Evolutionary conservation across 2,329 filamentous ascomycete genomes (phyloP).

Genomic region (Scedosporium boydii): DNA sequence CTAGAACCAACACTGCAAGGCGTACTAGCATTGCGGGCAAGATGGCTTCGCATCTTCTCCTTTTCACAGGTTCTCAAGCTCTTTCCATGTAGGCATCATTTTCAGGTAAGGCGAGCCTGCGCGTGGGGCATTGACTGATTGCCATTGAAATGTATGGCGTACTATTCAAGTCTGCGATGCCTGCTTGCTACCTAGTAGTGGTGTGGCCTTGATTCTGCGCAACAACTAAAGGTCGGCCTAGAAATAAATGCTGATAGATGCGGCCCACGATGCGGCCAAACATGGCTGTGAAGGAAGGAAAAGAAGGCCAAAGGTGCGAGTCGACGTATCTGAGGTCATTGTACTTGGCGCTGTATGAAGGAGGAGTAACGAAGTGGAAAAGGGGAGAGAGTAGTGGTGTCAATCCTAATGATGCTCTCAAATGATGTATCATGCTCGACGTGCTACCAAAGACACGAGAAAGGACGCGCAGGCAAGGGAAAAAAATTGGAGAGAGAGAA

Average conservation of each 20-base stretch:
- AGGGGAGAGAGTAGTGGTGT: neutral
- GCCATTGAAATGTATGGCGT: too few relatives aligned
- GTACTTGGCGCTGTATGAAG: neutral
- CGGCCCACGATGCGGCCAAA: conserved; percentile 9
- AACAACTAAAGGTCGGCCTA: neutral
- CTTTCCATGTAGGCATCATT: too few relatives aligned
- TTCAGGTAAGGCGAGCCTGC: neutral
- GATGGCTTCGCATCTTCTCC: too few relatives aligned
- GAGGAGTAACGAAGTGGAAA: neutral
- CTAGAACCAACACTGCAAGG: neutral
- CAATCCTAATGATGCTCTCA: too few relatives aligned
- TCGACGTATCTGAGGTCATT: neutral
- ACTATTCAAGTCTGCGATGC: neutral
- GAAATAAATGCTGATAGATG: neutral
- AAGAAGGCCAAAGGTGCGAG: neutral
- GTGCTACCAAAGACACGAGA: too few relatives aligned
- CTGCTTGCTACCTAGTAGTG: neutral
- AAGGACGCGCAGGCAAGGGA: neutral
- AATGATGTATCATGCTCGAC: neutral
- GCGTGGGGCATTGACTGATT: too few relatives aligned
- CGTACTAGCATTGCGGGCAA: neutral
- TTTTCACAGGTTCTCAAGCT: too few relatives aligned
- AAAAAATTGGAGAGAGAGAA: neutral
- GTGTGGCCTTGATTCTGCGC: neutral
- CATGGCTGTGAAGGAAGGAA: conserved; percentile 4